Base-by-base conservation (phyloP, 2,329 filamentous ascomycete genomes). In the Clonostachys rosea region DNA sequence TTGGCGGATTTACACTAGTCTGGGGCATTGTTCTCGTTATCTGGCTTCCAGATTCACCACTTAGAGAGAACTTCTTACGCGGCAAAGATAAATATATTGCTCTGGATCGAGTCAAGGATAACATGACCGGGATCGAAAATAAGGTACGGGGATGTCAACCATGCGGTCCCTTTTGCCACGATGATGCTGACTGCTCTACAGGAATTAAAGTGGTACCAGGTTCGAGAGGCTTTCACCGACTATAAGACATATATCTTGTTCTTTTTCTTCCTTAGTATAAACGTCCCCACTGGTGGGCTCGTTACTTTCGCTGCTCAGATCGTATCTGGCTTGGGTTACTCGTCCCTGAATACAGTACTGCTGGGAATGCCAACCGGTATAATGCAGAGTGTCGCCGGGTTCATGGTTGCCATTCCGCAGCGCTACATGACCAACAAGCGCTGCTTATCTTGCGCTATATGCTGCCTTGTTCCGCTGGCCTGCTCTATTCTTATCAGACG, bases 161-260 rank as follows among this genome's bases (percentile, higher is more conserved):
- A 18, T 18, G 18, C 18, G 18, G 18, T 18, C 18, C 18, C 18
- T 18, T 18, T 18, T 18, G 18, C 18, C 18, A 18, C 18, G 18
- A 18, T 18, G 18, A 18, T 18, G 18, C 18, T 18, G 18, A 18
- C 18, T 18, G 18, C 18, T 18, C 18, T 18, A 18, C 18, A 18
- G 18, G 18, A 18, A 18, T 18, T 18, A 4, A 67, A 66, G 42
- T 71, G 69, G 66, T 61, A 69, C 7, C 78, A 81, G 57, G 61
- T 67, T 36, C 45, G 59, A 8, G 76, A 81, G 57, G 75, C 73
- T 40, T 55, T 80, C 0, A 48, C 62, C 4, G 78, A 79, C 52
- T 72, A 71, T 11, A 79, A 80, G 57, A 76, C 74, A 0, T 81
- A 74, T 75, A 61, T 79, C 30, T 64, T 81, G 39, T 70, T 76